phyloP scores from a whole-genome alignment of 1,139 yeast genomes.

The Yamadazyma sp. region DNA sequence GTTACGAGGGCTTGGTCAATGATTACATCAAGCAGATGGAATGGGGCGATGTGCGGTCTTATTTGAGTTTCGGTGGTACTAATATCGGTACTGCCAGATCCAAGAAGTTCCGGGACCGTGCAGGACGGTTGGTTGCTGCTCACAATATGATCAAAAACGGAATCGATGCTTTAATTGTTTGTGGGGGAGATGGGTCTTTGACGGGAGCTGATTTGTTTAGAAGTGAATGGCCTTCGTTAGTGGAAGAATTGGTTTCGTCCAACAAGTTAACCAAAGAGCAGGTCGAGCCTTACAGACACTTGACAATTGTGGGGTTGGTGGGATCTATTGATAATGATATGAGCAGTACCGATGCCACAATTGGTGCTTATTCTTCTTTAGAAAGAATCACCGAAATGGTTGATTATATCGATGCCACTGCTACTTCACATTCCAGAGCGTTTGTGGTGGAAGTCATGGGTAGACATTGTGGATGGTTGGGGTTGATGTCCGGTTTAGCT shows the following conservation, averaged over 20 bases:
- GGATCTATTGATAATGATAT: conserved; percentile 85
- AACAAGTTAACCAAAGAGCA: conserved; percentile 52
- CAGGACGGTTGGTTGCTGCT: conserved; percentile 68
- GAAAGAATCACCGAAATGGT: conserved; percentile 77
- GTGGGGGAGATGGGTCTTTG: conserved; percentile 85
- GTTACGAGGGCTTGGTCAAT: conserved; percentile 72
- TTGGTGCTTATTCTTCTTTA: conserved; percentile 76
- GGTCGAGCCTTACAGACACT: conserved; percentile 51
- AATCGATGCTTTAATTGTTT: conserved; percentile 75
- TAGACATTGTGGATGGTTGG: conserved; percentile 87
- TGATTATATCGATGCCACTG: conserved; percentile 82
- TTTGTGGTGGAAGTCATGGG: conserved; percentile 91
- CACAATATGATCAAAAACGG: conserved; percentile 69
- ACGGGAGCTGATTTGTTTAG: conserved; percentile 83
- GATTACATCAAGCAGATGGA: conserved; percentile 61
- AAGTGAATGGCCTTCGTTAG: conserved; percentile 75
- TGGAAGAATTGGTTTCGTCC: conserved; percentile 54
- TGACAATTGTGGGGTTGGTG: conserved; percentile 75
- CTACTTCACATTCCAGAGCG: conserved; percentile 79
- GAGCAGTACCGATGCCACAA: conserved; percentile 80
- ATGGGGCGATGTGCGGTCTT: conserved; percentile 79
- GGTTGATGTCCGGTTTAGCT: conserved; percentile 78
- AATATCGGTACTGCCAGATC: conserved; percentile 81
- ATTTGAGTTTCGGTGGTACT: conserved; percentile 76
- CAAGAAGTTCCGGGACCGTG: conserved; percentile 63